phyloP scores from a whole-genome alignment of 2,329 filamentous ascomycete genomes.

The Fusarium sublunatum region DNA sequence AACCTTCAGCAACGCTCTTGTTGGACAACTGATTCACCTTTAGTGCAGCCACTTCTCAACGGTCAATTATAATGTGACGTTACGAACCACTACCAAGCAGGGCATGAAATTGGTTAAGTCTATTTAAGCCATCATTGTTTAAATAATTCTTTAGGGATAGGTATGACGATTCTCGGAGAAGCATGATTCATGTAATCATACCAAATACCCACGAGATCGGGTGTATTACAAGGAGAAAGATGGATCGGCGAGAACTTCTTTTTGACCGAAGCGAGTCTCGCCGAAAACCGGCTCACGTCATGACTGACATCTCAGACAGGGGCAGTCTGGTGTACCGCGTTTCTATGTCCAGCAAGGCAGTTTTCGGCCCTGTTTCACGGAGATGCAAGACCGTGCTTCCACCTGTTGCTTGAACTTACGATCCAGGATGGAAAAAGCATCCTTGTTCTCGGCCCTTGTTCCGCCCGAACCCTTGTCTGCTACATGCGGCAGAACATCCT shows the following conservation, averaged over 20 bases:
- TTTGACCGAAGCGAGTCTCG: conserved; percentile 14
- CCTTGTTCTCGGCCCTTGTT: conserved; percentile 6
- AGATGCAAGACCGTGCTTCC: conserved; percentile 20
- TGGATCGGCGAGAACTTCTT: background rate
- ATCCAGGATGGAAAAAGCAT: conserved; percentile 10
- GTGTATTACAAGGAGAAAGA: background rate
- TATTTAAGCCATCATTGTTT: too few species aligned
- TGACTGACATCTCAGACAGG: conserved; percentile 8
- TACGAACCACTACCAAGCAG: too few species aligned
- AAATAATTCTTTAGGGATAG: too few species aligned
- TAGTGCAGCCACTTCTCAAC: too few species aligned
- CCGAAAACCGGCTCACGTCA: conserved; percentile 16
- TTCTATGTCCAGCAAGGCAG: background rate
- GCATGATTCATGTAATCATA: too few species aligned
- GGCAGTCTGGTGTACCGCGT: background rate
- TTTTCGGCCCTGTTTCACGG: conserved; percentile 31
- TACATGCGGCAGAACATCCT: conserved; percentile 11
- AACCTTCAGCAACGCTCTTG: too few species aligned
- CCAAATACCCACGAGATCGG: too few species aligned
- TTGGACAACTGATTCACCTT: too few species aligned
- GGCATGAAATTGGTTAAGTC: too few species aligned
- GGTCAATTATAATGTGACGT: too few species aligned
- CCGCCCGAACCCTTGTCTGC: background rate
- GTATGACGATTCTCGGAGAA: too few species aligned
- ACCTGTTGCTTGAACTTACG: conserved; percentile 13